Base-by-base conservation (phyloP, 2,329 filamentous ascomycete genomes). In the Penicillium hordei region DNA sequence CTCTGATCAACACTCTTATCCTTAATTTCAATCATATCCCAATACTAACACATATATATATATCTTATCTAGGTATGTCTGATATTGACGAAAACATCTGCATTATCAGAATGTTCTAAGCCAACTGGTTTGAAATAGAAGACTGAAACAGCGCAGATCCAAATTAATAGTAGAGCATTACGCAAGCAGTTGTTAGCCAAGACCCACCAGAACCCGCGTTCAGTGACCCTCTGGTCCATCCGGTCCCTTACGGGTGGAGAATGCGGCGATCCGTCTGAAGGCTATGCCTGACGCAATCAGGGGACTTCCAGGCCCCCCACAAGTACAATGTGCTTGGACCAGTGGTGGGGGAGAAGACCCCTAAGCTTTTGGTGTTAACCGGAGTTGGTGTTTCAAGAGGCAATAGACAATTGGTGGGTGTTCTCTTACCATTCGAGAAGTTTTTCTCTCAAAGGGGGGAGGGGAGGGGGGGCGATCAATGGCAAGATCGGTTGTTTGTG, bases 231-330 rank as follows among this genome's bases (percentile, higher is more conserved):
- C 63, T 70, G 70, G 66, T 67, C 66, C 67, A 70, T 68, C 68
- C 62, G 68, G 71, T 73, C 71, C 72, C 70, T 72, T 72, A 65
- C 65, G 55, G 61, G 72, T 74, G 72, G 72, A 60, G 71, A 70
- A 71, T 70, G 68, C 68, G 70, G 65, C 72, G 71, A 74, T 74
- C 50, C 72, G 63, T 57, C 55, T 31, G 33, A 64, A 63, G 63
- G 64, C 63, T 64, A 61, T 64, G 55, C 62, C 63, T 70, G 58
- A 65, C 67, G 69, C 70, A 68, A 71, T 70, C 55, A 56, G 40
- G 45, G 43, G 39, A 49, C 40, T 44, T 44, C 8, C 23, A 27
- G 17, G 17, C 17, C 33, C 21, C 50, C 39, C 50, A 36, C 50
- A 52, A 46, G 50, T 31, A 36, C 40, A 36, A 45, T 43, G 33